These are phyloP conservation scores for Cucumis variabilis DNA, from an alignment of 331 rosid genomes.

Conservation along the genomic window DNA sequence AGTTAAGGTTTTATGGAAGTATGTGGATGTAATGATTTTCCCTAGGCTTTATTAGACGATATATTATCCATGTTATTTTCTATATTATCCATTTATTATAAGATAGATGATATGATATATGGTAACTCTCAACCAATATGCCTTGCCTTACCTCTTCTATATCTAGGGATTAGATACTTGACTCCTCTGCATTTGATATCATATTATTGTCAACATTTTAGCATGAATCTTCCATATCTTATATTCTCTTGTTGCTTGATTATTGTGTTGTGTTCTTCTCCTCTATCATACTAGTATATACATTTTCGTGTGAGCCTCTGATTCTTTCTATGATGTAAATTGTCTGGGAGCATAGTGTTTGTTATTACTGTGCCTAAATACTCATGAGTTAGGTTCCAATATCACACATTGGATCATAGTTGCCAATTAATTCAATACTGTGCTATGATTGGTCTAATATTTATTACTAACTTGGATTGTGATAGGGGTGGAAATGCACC, in stretches of 20 bases:
- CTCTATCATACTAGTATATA: background rate
- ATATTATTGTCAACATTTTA: background rate
- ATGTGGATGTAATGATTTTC: background rate
- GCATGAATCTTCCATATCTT: background rate
- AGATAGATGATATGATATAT: background rate
- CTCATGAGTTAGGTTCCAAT: slow-evolving; percentile 5
- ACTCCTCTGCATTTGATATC: background rate
- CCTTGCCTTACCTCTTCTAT: background rate
- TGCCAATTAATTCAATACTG: background rate
- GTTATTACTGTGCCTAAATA: background rate
- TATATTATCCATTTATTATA: background rate
- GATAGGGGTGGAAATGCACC: slow-evolving; percentile 87
- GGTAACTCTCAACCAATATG: background rate
- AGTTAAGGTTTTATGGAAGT: background rate
- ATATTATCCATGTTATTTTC: background rate
- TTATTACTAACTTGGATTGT: slow-evolving; percentile 37
- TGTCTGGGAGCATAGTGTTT: background rate
- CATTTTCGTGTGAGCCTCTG: background rate
- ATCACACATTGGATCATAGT: background rate
- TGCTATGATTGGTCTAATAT: slow-evolving; percentile 13
- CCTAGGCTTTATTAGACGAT: background rate
- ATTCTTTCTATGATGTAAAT: background rate
- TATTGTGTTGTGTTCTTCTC: background rate
- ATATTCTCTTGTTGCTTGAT: background rate
- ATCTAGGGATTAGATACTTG: background rate